Evolutionary conservation across 441 rosid species (phyloP), one percentile per base, ranked within the genome.

Genomic region (Rhodomyrtus psidioides): DNA sequence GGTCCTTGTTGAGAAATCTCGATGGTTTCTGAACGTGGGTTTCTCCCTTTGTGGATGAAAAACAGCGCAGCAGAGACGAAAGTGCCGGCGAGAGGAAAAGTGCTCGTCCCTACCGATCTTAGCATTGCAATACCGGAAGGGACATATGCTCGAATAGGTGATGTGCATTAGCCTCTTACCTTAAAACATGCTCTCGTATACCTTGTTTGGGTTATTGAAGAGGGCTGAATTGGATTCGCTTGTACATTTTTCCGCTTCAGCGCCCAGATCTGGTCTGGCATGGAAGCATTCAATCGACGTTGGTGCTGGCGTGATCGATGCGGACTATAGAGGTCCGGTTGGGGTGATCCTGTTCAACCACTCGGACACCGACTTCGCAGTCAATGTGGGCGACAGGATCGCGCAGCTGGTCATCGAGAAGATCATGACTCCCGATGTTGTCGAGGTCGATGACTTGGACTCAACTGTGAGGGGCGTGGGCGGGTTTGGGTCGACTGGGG

Each of bases 61-160:
- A n/a, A 58, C 74, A 94, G 98, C 30, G 96, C 98, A 17, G 59
- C 88, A 3, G 94, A 91, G 85, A 85, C 93, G 0, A 94, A 91
- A 65, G 96, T 97, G 54, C 95, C 97, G 2, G 98, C 95, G 16
- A 91, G 98, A 89, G 99, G 98, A 8, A 97, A 94, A 58, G 95
- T 95, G 0, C 94, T 96, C 16, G 88, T 95, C 75, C 95, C 96
- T 1, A 97, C 98, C 0, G 98, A 95, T 90, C 91, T 97, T 23
- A 94, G 98, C 87, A 91, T 97, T 55, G 93, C 98, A 2, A 86
- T 96, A 2, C 93, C 97, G 1, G 94, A 92, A 89, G 97, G 99
- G 84, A 94, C 99, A 1, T 97, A 97, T 86, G 98, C 98, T 23
- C 96, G 99, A 3, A 90, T 96, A 60, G 99, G 98, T 95, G 88